Base-by-base conservation (phyloP, 75 land plant species). In the Chamaecyparis obtusa region DNA sequence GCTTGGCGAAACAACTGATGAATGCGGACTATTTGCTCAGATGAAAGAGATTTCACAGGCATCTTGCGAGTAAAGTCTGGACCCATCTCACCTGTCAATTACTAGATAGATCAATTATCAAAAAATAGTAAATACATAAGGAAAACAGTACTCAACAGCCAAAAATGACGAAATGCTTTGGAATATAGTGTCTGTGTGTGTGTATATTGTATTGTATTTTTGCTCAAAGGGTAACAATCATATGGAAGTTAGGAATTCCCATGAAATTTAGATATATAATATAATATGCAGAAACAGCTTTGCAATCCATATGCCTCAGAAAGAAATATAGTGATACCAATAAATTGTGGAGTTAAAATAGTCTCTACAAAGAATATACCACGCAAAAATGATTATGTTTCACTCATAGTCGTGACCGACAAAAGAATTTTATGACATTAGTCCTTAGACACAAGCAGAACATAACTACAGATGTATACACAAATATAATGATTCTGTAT, bases 1-100 rank as follows among this genome's bases (percentile, higher is more conserved):
- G 97, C 99, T 87, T 98, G 99, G 55, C 99, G 95, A 88, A 98
- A 98, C 74, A 98, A 88, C 89, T 98, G 99, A 89, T 98, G 99
- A 75, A 98, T 95, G 3, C 99, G 94, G 43, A 98, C 97, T 79
- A 98, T 91, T 90, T 98, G 99, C 87, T 98, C 94, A 87, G 93
- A 91, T 43, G 96, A 92, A 10, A 98, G 92, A 84, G 93, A 90
- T 90, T 97, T 96, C 21, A 98, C 96, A 76, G 91, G 57, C 97
- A 93, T 97, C 87, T 95, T 98, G 30, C 93, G 91, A 60, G 93
- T 89, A 84, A 98, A 98, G 19, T 95, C 99, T 86, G 99, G 95
- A 17, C 99, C 99, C 96, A 97, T 91, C 92, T 98, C 99, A 15
- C 99, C 99, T 92, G 48, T 27, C 88, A 83, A 88, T 48, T 33